Evolutionary conservation across 345 rosid genomes (phyloP), one percentile per base, ranked within the genome.

Genomic region (Corymbia maculata): DNA sequence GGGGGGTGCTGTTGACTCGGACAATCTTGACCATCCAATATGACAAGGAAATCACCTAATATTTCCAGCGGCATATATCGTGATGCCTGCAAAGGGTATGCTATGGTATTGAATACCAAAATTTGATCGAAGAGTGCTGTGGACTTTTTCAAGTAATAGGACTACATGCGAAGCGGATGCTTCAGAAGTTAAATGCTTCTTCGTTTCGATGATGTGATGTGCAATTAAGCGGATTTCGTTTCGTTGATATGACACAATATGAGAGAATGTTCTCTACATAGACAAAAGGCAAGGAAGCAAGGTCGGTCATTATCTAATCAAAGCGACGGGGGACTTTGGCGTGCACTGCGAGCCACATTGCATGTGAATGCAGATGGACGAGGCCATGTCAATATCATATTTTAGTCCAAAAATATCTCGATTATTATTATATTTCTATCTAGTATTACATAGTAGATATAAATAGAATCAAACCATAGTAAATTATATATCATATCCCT

Each of bases 1-100:
- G 9, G 0, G 0, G 17, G 0, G 28, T 55, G 2, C 21, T 17
- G 80, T 32, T 5, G 79, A 15, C 3, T 68, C 0, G 6, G 44
- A 32, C 12, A 0, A 68, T 68, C 45, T 32, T 68, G 22, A 22
- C 0, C 13, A 32, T 32, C 24, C 13, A 8, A 32, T 8, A 16
- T 1, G 9, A 10, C 19, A 12, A 42, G 12, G 45, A 1, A 42
- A 32, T 32, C 5, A 32, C 79, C 22, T 32, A 32, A 16, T 0
- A 16, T 4, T 16, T 32, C 45, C 79, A 32, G 8, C 3, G 21
- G 17, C 0, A 66, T 30, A 66, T 14, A 30, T 15, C 79, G 1
- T 2, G 9, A 14, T 19, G 7, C 75, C 75, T 66, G 15, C 68
- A 12, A 61, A 61, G 32, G 68, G 4, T 61, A 5, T n/a, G 79